Base-by-base conservation (phyloP, 306 rosid species). In the Vigna radiata region DNA sequence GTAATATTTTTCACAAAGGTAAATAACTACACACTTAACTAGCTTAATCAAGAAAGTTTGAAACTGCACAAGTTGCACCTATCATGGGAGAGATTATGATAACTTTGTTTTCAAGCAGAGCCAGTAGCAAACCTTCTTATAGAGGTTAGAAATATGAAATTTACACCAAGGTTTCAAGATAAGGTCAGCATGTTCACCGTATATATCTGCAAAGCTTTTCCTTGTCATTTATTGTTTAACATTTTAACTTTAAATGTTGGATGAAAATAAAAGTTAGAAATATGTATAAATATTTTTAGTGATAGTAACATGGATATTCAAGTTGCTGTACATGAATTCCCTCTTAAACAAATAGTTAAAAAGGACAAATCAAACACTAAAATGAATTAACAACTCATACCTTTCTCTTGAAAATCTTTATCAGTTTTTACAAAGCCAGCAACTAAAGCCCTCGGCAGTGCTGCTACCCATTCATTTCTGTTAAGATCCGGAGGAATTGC, bases 341-440 rank as follows among this genome's bases (percentile, higher is more conserved):
- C 55, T 49, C 68, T 37, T 47, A 72, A 73, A 25, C 75, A 37
- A 70, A 77, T 64, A 68, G 55, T 70, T 59, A 64, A 46, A 46
- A 13, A 77, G 64, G 8, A 17, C 54, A n/a, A 13, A 73, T 67
- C 27, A 64, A 56, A 78, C 27, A 41, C 53, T 19, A 61, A 58
- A 36, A 68, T 64, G 29, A 56, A 69, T 49, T 73, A 77, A 67
- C 77, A 54, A 76, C 21, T n/a, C 62, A 17, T 81, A 93, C 99
- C 94, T 80, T 76, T 87, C 87, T 85, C 81, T 84, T 89, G 96
- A 84, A 93, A 87, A 54, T 96, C 98, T 82, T 91, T 96, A 83
- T 96, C 99, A 16, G 99, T 96, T 88, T 96, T 96, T 58, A 96
- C 98, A 79, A 96, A 96, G 77, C 97, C 99, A 18, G 99, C 94